Conservation (phyloP, 2,329 filamentous ascomycete genomes). For the Stagonosporopsis vannaccii region DNA sequence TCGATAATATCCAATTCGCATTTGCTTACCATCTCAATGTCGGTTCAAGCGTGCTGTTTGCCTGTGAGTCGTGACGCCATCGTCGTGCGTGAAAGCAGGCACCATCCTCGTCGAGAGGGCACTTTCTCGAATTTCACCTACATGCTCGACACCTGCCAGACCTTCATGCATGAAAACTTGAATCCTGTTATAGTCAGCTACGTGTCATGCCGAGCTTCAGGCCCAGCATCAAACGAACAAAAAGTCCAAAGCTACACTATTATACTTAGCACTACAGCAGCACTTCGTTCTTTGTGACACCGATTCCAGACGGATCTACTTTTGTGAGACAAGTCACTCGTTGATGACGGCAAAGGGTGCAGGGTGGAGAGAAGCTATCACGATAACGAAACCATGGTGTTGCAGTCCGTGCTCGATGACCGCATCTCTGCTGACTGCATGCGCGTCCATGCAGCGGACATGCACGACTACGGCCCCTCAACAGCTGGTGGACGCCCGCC, state of each 20-base stretch:
- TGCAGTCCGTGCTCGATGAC: constrained; percentile 22
- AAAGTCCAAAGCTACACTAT: neutral
- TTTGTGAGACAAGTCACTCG: neutral
- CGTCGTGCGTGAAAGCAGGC: neutral
- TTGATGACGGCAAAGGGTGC: neutral
- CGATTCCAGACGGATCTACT: neutral
- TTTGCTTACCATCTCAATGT: no score
- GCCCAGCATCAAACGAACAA: neutral
- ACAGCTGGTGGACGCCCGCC: neutral
- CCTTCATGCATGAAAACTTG: neutral
- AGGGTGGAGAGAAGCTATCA: neutral
- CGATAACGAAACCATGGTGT: constrained; percentile 10
- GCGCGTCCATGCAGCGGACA: constrained; percentile 1
- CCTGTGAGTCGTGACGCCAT: neutral
- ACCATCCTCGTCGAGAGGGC: neutral
- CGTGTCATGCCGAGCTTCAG: neutral
- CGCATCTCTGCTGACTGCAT: constrained; percentile 15
- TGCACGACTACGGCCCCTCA: constrained; percentile 1
- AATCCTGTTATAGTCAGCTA: neutral
- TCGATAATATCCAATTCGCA: neutral
- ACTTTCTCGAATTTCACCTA: neutral
- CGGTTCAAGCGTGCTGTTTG: neutral
- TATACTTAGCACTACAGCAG: neutral
- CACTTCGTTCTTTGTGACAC: neutral
- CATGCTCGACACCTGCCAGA: no score